Base-by-base conservation (phyloP, 2,329 filamentous ascomycete genomes). In the Huntiella moniliformis region DNA sequence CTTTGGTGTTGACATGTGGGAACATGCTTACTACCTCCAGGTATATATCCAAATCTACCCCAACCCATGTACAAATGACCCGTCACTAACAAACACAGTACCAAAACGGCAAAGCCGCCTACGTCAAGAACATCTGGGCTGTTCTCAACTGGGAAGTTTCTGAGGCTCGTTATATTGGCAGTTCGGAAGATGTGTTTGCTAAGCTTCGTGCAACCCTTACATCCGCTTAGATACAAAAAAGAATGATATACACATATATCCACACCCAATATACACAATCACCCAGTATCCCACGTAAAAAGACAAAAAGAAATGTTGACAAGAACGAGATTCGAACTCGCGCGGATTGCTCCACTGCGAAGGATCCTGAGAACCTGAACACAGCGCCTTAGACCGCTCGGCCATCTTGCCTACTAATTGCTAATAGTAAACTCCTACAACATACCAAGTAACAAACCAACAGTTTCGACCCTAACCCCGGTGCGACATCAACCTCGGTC, bases 21-120 rank as follows among this genome's bases (percentile, higher is more conserved):
- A 93, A 65, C 85, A 93, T 64, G 85, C 85, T 1, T 93, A 92
- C 58, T 93, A 93, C 57, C 63, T 92, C 13, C 83, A 84, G 68
- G 75, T 78, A 51, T 52, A 32, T n/a, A 40, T 28, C 7, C 10
- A 28, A 28, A 28, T 8, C 11, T 6, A 22, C 1, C 18, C 32
- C 10, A 8, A 22, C 2, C 13, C 10, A 11, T 15, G n/a, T n/a
- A n/a, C n/a, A n/a, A n/a, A n/a, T n/a, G n/a, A 22, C 2, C 13
- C 10, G 4, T 15, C 33, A 56, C 61, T 28, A 28, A 28, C 22
- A 28, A 74, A 37, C 67, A 41, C 28, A 82, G 73, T 87, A 85
- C 54, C 66, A 79, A 49, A 86, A 86, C 55, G 74, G 76, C 50
- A 84, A 85, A 61, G 77, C 76, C 1, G 74, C 74, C 0, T 87